Evolutionary conservation across 768 basidiomycete species (phyloP).

Genomic region (Mycena chlorophos): DNA sequence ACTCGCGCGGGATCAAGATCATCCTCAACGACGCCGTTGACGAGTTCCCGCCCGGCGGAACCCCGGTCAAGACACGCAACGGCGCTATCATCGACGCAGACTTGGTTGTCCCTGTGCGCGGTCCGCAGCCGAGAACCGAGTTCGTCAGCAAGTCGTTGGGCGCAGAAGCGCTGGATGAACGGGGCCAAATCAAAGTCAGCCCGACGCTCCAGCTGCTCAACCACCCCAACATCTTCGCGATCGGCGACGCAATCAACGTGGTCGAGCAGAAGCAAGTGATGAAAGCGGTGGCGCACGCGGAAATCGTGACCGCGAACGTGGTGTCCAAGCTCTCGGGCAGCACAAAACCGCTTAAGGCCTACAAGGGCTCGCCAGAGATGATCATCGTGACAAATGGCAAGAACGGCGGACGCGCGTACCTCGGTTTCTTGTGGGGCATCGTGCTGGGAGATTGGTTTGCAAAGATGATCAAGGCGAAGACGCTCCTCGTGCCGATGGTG

Average conservation of each 20-base stretch:
- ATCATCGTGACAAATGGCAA: constrained; percentile 57
- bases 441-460: too few relatives aligned
- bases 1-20: constrained; percentile 48
- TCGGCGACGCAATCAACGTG: constrained; percentile 58
- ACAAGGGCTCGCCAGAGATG: constrained; percentile 52
- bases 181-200: constrained; percentile 45
- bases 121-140: constrained; percentile 51
- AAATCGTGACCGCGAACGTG: constrained; percentile 51
- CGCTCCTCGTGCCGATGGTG: constrained; percentile 20
- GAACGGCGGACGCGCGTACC: constrained; percentile 38
- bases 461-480: constrained; percentile 30
- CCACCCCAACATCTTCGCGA: constrained; percentile 53
- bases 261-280: constrained; percentile 52
- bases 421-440: constrained; percentile 45
- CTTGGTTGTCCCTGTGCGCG: constrained; percentile 51
- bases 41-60: constrained; percentile 38
- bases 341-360: constrained; percentile 36
- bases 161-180: constrained; percentile 30
- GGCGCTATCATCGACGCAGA: constrained; percentile 54
- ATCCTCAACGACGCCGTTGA: constrained; percentile 57
- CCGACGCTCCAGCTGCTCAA: constrained; percentile 52
- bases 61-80: constrained; percentile 48
- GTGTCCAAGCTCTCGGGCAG: constrained; percentile 31
- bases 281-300: constrained; percentile 47
- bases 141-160: constrained; percentile 47